Base-by-base conservation (phyloP, 2,329 filamentous ascomycete species). In the Xylaria sp. region DNA sequence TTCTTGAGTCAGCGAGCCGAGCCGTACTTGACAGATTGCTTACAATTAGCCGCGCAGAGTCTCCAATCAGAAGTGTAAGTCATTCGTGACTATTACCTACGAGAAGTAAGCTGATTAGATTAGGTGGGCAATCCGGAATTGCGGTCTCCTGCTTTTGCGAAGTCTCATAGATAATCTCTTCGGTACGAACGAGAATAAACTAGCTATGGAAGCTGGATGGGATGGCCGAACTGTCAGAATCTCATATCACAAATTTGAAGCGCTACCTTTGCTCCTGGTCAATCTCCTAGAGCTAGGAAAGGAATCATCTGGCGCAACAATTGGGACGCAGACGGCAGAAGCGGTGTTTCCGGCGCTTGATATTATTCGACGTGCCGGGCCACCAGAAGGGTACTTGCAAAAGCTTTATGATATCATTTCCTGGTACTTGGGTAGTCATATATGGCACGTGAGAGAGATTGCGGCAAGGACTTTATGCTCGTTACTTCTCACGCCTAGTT, bases 111-210 rank as follows among this genome's bases (percentile, higher is more conserved):
- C 69, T 76, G 61, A 73, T 52, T 76, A 31, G 20, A 18, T 12
- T 69, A 92, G 90, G 25, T 99, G 96, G 96, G 93, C 94, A 0
- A 94, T 99, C 66, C 91, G 94, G 0, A 99, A 99, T 79, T 98
- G 94, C 73, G 94, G 94, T 1, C 82, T 98, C 41, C 92, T 98
- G 82, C 88, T 99, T 7, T 90, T 98, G 72, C 90, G 95, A 64
- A 93, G 94, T 70, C 84, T 98, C 5, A 92, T 97, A 62, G 93
- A 96, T 77, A 88, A 88, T 71, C 83, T 97, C 0, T 89, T 96
- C 34, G 92, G 93, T 18, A 93, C 90, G 0, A 90, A 89, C 64
- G 91, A 94, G 80, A 93, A 84, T 83, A 94, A 91, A 77, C 74
- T 81, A 3, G 83, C 81, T 57, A 90, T 86, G 75, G 91, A 86